Percentiles rank a stretch among this genome's conserved stretches.
These are phyloP conservation scores for Podaxis rugospora DNA, from an alignment of 768 basidiomycete genomes.

Conservation along the genomic window DNA sequence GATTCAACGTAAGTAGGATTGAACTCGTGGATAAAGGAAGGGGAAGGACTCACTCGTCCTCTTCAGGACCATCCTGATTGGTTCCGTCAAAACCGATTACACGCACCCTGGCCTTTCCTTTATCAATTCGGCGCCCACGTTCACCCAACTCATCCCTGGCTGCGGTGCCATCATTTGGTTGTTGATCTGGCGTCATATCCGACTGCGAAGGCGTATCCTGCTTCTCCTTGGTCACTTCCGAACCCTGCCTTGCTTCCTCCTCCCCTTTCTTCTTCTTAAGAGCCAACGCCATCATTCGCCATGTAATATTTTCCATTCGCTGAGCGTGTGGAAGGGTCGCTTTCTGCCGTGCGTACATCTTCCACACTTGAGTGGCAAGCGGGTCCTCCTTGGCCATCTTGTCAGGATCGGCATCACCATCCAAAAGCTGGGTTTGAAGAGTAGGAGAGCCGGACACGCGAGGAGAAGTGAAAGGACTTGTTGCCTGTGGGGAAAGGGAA, in stretches of 20 bases:
- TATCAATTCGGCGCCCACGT: conserved; percentile 73
- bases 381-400: conserved; percentile 80
- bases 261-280: conserved; percentile 86
- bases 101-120: conserved; percentile 73
- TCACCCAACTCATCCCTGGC: conserved; percentile 30
- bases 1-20: conserved; percentile 10
- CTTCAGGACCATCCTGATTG: conserved; percentile 66
- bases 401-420: conserved; percentile 53
- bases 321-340: conserved; percentile 88
- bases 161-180: conserved; percentile 17
- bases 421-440: conserved; percentile 40
- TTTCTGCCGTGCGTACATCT: conserved; percentile 89
- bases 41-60: conserved; percentile 59
- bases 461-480: conserved; percentile 62
- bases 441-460: conserved; percentile 67
- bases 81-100: conserved; percentile 80
- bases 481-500: conserved; percentile 35
- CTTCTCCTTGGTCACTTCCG: conserved; percentile 11
- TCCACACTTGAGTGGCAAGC: conserved; percentile 94
- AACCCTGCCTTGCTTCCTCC: conserved; percentile 35
- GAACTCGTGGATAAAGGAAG: conserved; percentile 2
- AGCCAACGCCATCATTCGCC: conserved; percentile 98
- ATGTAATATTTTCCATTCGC: conserved; percentile 96
- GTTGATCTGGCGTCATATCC: conserved; percentile 16
- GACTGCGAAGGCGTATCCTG: conserved; percentile 12